Evolutionary conservation across 306 rosid species (phyloP).

Genomic region (Glycyrrhiza uralensis): DNA sequence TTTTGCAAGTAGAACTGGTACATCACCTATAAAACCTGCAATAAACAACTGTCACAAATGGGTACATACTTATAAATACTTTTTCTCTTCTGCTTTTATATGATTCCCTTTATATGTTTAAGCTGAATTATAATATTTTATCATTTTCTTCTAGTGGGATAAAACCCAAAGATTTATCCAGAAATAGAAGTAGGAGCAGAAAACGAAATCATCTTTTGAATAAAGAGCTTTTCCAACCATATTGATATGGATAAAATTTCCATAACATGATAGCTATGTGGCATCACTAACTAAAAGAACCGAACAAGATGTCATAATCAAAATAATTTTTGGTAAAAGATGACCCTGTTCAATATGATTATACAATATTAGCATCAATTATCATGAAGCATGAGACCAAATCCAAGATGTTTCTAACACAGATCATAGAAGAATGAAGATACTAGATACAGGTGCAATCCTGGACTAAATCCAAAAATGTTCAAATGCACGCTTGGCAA

Average conservation of each 20-base stretch:
- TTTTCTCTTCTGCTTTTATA: background rate
- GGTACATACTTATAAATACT: background rate
- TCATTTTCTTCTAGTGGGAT: background rate
- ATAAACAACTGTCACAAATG: slow-evolving; percentile 13
- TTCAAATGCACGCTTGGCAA: background rate
- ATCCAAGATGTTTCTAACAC: no score
- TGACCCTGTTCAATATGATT: background rate
- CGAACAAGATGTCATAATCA: no score
- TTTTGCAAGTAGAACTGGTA: slow-evolving; percentile 80
- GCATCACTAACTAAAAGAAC: no score
- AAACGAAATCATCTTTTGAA: no score
- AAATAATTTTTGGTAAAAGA: background rate
- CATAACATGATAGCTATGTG: no score
- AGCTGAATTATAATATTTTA: no score
- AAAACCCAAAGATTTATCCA: no score
- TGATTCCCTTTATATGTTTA: no score
- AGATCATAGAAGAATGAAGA: background rate
- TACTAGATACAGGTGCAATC: background rate
- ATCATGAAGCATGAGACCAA: background rate
- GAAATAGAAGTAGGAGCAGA: no score
- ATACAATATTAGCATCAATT: background rate
- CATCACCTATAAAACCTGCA: slow-evolving; percentile 76
- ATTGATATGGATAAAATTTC: no score
- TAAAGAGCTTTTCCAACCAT: no score
- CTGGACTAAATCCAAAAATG: background rate